Percentiles rank a stretch among this genome's conserved stretches.
Evolutionary conservation across 805 yeast species (phyloP).

Genomic region (Phaffomyces thermotolerans): DNA sequence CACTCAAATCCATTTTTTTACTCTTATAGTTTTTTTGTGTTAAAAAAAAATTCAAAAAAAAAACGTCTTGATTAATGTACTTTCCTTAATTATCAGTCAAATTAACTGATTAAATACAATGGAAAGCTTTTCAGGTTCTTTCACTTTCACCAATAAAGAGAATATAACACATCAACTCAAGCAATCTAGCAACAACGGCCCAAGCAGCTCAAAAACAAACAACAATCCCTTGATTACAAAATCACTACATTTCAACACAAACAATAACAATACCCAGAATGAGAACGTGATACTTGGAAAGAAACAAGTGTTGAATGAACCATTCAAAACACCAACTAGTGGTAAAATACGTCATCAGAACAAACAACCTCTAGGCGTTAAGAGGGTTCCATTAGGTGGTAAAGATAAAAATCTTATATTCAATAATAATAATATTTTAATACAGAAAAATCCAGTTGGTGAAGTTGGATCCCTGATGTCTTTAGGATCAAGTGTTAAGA

Average conservation of each 20-base stretch:
- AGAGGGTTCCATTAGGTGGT: slow-evolving; percentile 23
- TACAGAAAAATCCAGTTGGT: neutral
- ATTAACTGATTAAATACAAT: neutral
- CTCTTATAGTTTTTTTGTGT: too few relatives aligned
- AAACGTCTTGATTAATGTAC: too few relatives aligned
- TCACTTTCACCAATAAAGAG: slow-evolving; percentile 14
- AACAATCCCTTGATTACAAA: slow-evolving; percentile 1
- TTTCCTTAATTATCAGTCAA: too few relatives aligned
- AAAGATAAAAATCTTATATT: slow-evolving; percentile 16
- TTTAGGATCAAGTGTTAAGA: slow-evolving; percentile 3
- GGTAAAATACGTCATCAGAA: neutral
- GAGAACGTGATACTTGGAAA: neutral
- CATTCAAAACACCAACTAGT: slow-evolving; percentile 10
- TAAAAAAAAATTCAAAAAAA: too few relatives aligned
- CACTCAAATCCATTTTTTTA: too few relatives aligned
- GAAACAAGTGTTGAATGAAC: slow-evolving; percentile 1
- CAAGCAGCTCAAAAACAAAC: slow-evolving; percentile 3
- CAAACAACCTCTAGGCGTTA: neutral
- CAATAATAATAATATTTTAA: slow-evolving; percentile 1
- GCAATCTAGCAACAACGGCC: slow-evolving; percentile 1
- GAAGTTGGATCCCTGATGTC: slow-evolving; percentile 4
- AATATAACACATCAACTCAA: slow-evolving; percentile 3
- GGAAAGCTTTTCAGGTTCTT: slow-evolving; percentile 7
- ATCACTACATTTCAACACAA: neutral
- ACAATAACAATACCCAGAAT: neutral